Percentiles rank a stretch among this genome's conserved stretches.
These are phyloP conservation scores for Moniliophthora roreri DNA, from an alignment of 1,284 basidiomycete genomes.

Conservation along the genomic window DNA sequence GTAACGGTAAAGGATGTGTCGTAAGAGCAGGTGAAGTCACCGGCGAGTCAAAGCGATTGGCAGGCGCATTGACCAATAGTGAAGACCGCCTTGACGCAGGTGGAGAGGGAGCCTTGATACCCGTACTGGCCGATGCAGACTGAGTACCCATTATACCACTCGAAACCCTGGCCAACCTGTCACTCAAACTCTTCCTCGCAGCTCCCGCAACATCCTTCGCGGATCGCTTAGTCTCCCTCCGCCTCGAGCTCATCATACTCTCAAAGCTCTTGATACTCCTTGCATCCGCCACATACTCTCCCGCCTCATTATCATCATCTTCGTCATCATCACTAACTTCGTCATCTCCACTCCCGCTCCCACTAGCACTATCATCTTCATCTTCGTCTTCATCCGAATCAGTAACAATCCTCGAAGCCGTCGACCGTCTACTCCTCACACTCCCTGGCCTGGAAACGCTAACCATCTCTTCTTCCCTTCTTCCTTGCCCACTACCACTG, in stretches of 20 bases:
- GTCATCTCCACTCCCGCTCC: constrained; percentile 33
- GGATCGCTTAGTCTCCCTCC: constrained; percentile 35
- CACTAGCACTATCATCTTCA: constrained; percentile 32
- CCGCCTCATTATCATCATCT: constrained; percentile 31
- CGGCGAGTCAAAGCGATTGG: constrained; percentile 39
- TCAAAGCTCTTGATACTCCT: constrained; percentile 81
- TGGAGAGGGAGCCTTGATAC: constrained; percentile 31
- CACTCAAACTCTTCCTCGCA: constrained; percentile 65
- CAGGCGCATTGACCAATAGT: constrained; percentile 23
- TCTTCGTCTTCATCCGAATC: constrained; percentile 21
- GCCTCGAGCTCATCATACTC: constrained; percentile 68
- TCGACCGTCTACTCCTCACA: constrained; percentile 8
- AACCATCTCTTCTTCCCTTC: constrained; percentile 16
- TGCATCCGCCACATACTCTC: constrained; percentile 42
- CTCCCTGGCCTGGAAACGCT: constrained; percentile 16
- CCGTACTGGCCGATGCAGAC: constrained; percentile 29
- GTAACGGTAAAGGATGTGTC: not conserved
- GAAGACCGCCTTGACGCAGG: constrained; percentile 47
- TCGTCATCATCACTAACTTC: constrained; percentile 34
- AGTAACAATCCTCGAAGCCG: constrained; percentile 7
- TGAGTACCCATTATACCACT: constrained; percentile 51
- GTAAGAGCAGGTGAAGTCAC: constrained; percentile 33
- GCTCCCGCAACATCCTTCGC: constrained; percentile 20
- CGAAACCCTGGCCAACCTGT: constrained; percentile 72
- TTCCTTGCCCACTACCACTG: constrained; percentile 23